Conservation (phyloP, 2,329 filamentous ascomycete genomes). For the Xylaria sp. region DNA sequence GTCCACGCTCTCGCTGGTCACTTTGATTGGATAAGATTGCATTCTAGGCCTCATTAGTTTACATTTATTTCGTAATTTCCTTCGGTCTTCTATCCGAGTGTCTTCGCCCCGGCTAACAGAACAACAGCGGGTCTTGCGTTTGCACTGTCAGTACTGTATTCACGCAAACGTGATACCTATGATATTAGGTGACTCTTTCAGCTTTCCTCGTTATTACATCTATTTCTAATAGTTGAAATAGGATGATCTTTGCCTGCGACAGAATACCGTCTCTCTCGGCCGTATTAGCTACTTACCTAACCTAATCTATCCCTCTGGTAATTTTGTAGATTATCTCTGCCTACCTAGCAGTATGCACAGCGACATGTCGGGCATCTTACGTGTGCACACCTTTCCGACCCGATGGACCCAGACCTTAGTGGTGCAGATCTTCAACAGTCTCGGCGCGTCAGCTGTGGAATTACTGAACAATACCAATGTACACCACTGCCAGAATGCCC, state of each 20-base stretch:
- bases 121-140: neutral
- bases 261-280: neutral
- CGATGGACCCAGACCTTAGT: conserved; percentile 23
- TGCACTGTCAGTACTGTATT: conserved; percentile 1
- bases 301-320: too few relatives aligned
- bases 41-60: neutral
- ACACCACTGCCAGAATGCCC: neutral
- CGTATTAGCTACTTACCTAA: neutral
- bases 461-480: neutral
- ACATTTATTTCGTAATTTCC: neutral
- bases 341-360: neutral
- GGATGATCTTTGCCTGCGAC: conserved; percentile 19
- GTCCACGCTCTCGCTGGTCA: neutral
- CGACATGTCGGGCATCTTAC: conserved; percentile 14
- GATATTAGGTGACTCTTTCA: neutral
- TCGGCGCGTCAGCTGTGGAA: conserved; percentile 26
- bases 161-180: neutral
- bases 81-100: neutral
- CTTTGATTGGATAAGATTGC: conserved; percentile 5
- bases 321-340: neutral
- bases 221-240: neutral
- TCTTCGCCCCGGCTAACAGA: neutral
- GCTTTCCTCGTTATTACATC: conserved; percentile 10
- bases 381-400: conserved; percentile 27
- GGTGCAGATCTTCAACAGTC: conserved; percentile 20